Conservation (phyloP, 352 stramenopile genomes). For the Chrysophaeum taylorii region DNA sequence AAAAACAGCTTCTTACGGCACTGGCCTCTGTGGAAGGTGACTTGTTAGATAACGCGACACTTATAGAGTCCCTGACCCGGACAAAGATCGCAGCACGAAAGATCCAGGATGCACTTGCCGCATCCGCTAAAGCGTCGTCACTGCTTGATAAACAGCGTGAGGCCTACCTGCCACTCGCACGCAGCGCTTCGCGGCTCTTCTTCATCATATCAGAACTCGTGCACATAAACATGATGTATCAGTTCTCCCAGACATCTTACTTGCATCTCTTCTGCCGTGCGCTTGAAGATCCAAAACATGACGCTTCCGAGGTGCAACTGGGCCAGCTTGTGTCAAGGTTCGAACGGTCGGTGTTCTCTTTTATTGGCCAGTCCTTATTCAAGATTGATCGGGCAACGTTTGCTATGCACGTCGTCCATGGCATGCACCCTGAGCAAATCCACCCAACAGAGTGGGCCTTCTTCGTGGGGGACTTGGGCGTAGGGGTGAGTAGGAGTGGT, state of each 20-base stretch:
- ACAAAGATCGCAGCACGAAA: conserved; percentile 80
- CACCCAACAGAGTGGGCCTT: conserved; percentile 80
- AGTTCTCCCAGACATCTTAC: conserved; percentile 79
- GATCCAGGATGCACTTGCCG: conserved; percentile 71
- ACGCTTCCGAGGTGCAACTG: conserved; percentile 59
- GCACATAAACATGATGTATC: conserved; percentile 85
- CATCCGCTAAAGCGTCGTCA: conserved; percentile 70
- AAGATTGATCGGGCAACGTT: conserved; percentile 86
- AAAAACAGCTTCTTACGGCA: conserved; percentile 80
- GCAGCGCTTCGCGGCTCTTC: conserved; percentile 74
- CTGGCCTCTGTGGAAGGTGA: conserved; percentile 84
- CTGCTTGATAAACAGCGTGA: conserved; percentile 81
- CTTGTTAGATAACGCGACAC: conserved; percentile 79
- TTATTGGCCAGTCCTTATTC: conserved; percentile 75
- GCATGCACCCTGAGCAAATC: conserved; percentile 78
- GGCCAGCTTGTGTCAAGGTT: conserved; percentile 64
- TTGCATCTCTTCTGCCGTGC: conserved; percentile 67
- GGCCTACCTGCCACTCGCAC: conserved; percentile 71
- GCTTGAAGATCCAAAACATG: conserved; percentile 30
- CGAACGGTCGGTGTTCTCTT: conserved; percentile 68
- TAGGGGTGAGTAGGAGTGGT: conserved; percentile 17
- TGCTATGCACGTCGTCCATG: conserved; percentile 78
- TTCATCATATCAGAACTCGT: conserved; percentile 80
- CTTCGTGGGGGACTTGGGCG: conserved; percentile 70
- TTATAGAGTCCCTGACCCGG: conserved; percentile 82